Base-by-base conservation (phyloP, 192 early-diverging fungal genomes). In the Umbelopsis sp. region DNA sequence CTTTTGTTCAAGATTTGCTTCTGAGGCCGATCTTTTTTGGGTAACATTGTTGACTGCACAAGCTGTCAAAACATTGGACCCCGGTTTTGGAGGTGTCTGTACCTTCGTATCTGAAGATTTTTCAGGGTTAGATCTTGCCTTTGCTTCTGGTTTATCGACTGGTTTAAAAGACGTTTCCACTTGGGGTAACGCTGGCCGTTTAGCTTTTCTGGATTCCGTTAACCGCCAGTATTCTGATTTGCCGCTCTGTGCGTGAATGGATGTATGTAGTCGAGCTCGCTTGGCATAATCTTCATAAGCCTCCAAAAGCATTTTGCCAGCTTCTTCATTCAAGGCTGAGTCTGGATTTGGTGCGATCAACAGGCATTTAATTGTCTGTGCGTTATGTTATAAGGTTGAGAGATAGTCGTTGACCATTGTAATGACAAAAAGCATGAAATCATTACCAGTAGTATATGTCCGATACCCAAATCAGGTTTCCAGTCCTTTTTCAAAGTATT, bases 401-500 rank as follows among this genome's bases (percentile, higher is more conserved):
- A 70, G 3, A 2, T 70, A 73, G 43, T 20, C 20, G 47, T 49
- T 9, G n/a, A 50, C 11, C 16, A 36, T 26, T 53, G 12, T 43
- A 31, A 66, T 38, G 8, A 26, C 41, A 43, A 7, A 3, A 20
- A 34, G 36, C 21, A 7, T 24, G 11, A 4, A 12, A 38, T 47
- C 65, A 70, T 78, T 83, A 93, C 94, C 79, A 98, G 78, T 52
- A 98, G 81, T 43, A 98, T 87, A 78, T 97, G 91, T 26, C 79
- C 82, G 17, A 98, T 87, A 0, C 94, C 93, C 10, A 94, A 84
- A 51, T 94, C 90, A 43, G 87, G 86, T 62, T 95, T 95, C 97
- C 97, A 98, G 78, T 98, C 97, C 76, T 93, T 96, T 71, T 98
- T 98, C 29, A 98, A 84, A 12, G 95, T 95, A 75, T 90, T 96